Conservation (phyloP, 306 rosid species). For the Sindora glabra region DNA sequence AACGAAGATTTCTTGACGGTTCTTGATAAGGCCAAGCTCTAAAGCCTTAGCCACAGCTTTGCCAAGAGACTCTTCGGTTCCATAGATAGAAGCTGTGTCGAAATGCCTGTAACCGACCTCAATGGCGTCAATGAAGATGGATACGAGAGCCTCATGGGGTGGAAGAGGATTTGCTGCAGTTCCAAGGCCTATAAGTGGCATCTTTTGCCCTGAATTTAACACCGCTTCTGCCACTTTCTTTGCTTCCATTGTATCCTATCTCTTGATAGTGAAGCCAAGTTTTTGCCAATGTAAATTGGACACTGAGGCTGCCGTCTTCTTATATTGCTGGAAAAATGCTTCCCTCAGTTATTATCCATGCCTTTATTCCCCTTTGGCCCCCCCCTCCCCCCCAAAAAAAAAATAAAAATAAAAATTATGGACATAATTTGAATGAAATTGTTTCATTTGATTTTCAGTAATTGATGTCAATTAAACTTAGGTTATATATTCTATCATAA, state of each 20-base stretch:
- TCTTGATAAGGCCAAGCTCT: conserved; percentile 13
- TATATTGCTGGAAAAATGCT: too few relatives aligned
- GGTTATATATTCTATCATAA: too few relatives aligned
- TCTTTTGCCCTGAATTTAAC: conserved; percentile 5
- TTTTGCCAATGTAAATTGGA: too few relatives aligned
- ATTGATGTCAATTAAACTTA: too few relatives aligned
- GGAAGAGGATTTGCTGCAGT: conserved; percentile 13
- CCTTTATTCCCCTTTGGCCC: too few relatives aligned
- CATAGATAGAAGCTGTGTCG: conserved; percentile 18
- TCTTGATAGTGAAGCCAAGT: too few relatives aligned
- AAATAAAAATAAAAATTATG: too few relatives aligned
- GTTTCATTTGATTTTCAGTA: too few relatives aligned
- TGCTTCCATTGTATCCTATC: conserved; percentile 7
- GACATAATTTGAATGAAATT: too few relatives aligned
- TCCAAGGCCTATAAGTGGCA: conserved; percentile 13
- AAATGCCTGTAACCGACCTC: conserved; percentile 26
- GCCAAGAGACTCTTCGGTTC: conserved; percentile 17
- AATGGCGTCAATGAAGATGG: conserved; percentile 22
- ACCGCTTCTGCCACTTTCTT: not conserved
- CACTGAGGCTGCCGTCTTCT: too few relatives aligned
- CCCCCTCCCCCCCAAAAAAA: too few relatives aligned
- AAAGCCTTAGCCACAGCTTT: conserved; percentile 26
- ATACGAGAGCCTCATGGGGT: not conserved
- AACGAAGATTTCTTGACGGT: conserved; percentile 24
- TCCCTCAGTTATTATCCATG: too few relatives aligned